phyloP scores from a whole-genome alignment of 345 rosid genomes.

The Heritiera fomes region DNA sequence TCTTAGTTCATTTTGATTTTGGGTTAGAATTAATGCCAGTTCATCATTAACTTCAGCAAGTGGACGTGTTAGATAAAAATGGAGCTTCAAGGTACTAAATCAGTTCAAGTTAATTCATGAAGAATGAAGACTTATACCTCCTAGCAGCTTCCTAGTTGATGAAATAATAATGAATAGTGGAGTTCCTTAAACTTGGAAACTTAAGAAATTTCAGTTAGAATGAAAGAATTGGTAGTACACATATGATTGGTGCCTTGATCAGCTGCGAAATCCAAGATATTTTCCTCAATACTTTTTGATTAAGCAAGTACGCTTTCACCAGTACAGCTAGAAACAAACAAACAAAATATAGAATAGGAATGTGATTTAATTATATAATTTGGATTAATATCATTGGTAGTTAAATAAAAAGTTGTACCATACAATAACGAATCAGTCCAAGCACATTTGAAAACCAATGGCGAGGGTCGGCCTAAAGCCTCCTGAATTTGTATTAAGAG shows the following conservation, averaged over 20 bases:
- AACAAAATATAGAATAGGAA: too few species aligned
- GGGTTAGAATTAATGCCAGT: too few species aligned
- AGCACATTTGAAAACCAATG: slow-evolving; percentile 16
- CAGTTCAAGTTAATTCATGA: too few species aligned
- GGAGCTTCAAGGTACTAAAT: too few species aligned
- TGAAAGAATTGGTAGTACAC: too few species aligned
- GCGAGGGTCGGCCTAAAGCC: slow-evolving; percentile 18
- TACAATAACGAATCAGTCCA: neutral
- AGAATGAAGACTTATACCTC: neutral
- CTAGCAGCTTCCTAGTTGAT: too few species aligned
- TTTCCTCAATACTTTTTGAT: too few species aligned
- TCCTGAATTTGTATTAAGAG: neutral
- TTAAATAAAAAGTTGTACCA: neutral
- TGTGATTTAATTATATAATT: neutral
- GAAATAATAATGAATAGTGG: neutral
- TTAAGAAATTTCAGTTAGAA: neutral
- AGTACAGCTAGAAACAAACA: too few species aligned
- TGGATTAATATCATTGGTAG: neutral
- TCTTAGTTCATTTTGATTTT: too few species aligned
- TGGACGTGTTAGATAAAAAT: too few species aligned
- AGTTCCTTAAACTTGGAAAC: neutral
- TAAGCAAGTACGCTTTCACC: too few species aligned
- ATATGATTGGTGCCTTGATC: neutral
- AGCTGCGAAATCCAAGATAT: neutral
- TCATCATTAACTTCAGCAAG: too few species aligned